A percentile compares a stretch with the other conserved stretches of the same genome.
These are phyloP conservation scores for Neonectria hederae DNA, from an alignment of 2,329 filamentous ascomycete genomes.

Conservation along the genomic window DNA sequence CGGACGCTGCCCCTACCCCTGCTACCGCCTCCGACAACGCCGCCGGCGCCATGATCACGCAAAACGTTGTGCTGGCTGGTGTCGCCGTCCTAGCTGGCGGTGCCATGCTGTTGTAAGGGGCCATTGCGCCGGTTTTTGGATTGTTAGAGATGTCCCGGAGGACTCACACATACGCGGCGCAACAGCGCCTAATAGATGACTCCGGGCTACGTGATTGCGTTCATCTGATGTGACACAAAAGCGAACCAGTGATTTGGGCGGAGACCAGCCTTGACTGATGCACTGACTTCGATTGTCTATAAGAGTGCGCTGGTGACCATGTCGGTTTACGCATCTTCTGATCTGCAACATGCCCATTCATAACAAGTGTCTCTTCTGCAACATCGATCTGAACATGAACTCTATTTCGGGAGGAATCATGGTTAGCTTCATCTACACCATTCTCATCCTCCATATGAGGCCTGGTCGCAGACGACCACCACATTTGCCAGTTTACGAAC, in stretches of 20 bases:
- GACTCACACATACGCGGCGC: slow-evolving; percentile 3
- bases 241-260: not conserved
- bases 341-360: not conserved
- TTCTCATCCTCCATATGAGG: slow-evolving; percentile 4
- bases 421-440: slow-evolving; percentile 13
- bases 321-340: not conserved
- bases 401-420: slow-evolving; percentile 8
- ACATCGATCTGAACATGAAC: not conserved
- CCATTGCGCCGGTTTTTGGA: not conserved
- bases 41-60: slow-evolving; percentile 45
- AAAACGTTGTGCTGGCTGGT: slow-evolving; percentile 49
- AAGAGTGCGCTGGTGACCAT: not conserved
- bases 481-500: slow-evolving; percentile 1
- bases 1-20: slow-evolving; percentile 26
- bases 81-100: slow-evolving; percentile 48
- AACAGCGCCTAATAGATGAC: slow-evolving; percentile 19
- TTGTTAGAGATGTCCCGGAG: not conserved
- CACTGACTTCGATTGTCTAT: not conserved
- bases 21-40: slow-evolving; percentile 39
- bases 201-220: slow-evolving; percentile 7
- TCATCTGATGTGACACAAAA: not conserved
- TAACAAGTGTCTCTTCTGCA: not conserved
- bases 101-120: slow-evolving; percentile 47
- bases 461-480: not conserved
- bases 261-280: not conserved